Evolutionary conservation across 768 basidiomycete species (phyloP), one percentile per base, ranked within the genome.

Genomic region (Lactifluus rugatus): DNA sequence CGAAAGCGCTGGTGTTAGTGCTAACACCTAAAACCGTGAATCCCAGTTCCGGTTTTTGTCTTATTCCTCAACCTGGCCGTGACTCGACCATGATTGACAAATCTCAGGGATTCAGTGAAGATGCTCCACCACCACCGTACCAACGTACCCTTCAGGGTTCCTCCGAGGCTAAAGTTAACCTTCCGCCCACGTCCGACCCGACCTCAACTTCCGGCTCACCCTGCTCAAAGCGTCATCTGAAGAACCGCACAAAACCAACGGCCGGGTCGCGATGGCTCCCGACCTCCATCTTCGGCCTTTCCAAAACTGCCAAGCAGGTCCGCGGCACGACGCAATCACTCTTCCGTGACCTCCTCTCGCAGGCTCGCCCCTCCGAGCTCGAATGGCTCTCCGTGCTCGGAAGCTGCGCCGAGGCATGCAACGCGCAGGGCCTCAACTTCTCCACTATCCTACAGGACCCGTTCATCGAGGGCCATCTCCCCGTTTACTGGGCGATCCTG

Each of bases 401-500:
- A 32, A 82, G 80, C 65, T 89, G 87, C 63, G 75, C 78, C 3
- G 80, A 81, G 11, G 83, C 83, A 0, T 87, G 86, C 63, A 64
- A 67, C 9, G 66, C 74, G 0, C 74, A 82, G 37, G 70, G 69
- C 17, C 62, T 87, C 1, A 75, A 78, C 4, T 71, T 87, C 37
- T 75, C 82, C 0, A 58, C 72, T 0, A 64, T 89, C 9, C 71
- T 89, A 0, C 86, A 87, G 64, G 81, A 86, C 46, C 76, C 70
- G 28, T 80, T 73, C 9, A 80, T 87, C 37, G 87, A 87, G 63
- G 74, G 72, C 0, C 84, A 82, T 64, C 81, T 82, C 0, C 82
- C 84, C 0, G 62, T 89, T 2, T 88, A 88, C 66, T 89, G 87
- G 87, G 82, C 81, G 0, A 80, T 88, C 61, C 70, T 88, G 23